These are phyloP conservation scores for Parasitella parasitica DNA, from an alignment of 371 early-diverging fungal species.

Conservation along the genomic window DNA sequence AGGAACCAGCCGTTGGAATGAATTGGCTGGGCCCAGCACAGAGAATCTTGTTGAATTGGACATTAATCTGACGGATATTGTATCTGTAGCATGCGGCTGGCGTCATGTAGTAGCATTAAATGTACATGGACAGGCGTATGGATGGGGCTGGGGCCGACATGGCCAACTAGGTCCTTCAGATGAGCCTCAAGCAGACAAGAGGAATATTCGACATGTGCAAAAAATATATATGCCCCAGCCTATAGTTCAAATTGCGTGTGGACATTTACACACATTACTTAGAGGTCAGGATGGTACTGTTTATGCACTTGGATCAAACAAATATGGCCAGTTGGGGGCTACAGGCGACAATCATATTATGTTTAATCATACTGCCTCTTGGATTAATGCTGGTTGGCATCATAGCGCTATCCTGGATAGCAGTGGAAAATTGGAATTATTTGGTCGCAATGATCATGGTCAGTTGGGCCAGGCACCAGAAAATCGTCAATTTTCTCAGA, in stretches of 20 bases:
- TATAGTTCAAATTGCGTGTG: slow-evolving; percentile 48
- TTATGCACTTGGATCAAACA: slow-evolving; percentile 62
- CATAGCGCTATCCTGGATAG: slow-evolving; percentile 56
- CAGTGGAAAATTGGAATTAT: slow-evolving; percentile 34
- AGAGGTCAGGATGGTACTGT: slow-evolving; percentile 45
- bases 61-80: slow-evolving; percentile 16
- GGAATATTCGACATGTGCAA: slow-evolving; percentile 18
- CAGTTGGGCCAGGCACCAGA: slow-evolving; percentile 48
- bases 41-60: slow-evolving; percentile 5
- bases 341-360: neutral
- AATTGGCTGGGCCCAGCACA: slow-evolving; percentile 31
- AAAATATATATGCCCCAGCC: slow-evolving; percentile 17
- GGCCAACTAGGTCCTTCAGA: slow-evolving; percentile 54
- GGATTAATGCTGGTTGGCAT: slow-evolving; percentile 75
- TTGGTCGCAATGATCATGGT: slow-evolving; percentile 76
- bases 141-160: slow-evolving; percentile 66
- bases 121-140: slow-evolving; percentile 39
- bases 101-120: slow-evolving; percentile 57
- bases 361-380: slow-evolving; percentile 9
- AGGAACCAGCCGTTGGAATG: slow-evolving; percentile 55
- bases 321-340: slow-evolving; percentile 53
- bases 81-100: slow-evolving; percentile 61
- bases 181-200: slow-evolving; percentile 17
- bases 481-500: slow-evolving; percentile 24
- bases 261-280: slow-evolving; percentile 54